These are phyloP conservation scores for Phaffia australis DNA, from an alignment of 768 basidiomycete genomes.

Conservation along the genomic window DNA sequence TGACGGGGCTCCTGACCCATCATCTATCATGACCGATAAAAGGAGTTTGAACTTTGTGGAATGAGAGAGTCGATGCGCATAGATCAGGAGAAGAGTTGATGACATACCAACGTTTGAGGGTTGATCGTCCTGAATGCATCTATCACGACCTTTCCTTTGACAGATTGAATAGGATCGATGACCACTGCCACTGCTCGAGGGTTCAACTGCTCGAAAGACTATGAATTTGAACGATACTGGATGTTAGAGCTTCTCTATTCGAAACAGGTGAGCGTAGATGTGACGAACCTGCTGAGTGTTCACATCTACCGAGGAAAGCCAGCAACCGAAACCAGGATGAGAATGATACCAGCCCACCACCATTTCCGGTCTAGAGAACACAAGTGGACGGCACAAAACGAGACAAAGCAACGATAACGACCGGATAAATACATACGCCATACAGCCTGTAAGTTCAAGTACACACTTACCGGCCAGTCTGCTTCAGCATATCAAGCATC, in stretches of 20 bases:
- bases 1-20: slow-evolving; percentile 90
- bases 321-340: slow-evolving; percentile 98
- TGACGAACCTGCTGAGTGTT: slow-evolving; percentile 83
- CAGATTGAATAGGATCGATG: slow-evolving; percentile 96
- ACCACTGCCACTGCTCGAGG: slow-evolving; percentile 91
- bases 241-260: background rate
- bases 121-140: slow-evolving; percentile 97
- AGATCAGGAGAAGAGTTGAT: background rate
- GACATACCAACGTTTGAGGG: slow-evolving; percentile 55
- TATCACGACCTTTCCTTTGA: slow-evolving; percentile 92
- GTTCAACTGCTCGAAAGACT: slow-evolving; percentile 96
- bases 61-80: background rate
- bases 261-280: background rate
- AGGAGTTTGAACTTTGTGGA: background rate
- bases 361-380: slow-evolving; percentile 64
- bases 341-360: slow-evolving; percentile 99
- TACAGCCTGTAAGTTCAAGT: background rate
- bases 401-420: background rate
- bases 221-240: slow-evolving; percentile 5
- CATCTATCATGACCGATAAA: slow-evolving; percentile 38
- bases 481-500: slow-evolving; percentile 99
- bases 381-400: background rate
- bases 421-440: background rate
- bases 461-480: slow-evolving; percentile 74
- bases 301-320: slow-evolving; percentile 97